Base-by-base conservation (phyloP, 306 rosid genomes). In the Quercus ilex region DNA sequence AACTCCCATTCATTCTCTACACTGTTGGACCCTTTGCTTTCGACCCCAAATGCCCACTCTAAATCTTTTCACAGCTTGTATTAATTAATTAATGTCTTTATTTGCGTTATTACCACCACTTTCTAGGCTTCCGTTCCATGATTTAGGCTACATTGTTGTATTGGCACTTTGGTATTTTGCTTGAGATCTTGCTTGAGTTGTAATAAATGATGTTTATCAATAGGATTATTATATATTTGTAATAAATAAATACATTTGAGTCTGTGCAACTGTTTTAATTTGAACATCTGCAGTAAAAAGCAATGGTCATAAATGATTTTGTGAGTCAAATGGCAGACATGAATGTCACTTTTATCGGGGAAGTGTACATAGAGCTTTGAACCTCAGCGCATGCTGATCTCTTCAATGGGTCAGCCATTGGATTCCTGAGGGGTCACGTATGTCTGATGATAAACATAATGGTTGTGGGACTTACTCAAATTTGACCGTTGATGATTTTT, bases 11-110 rank as follows among this genome's bases (percentile, higher is more conserved):
- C 60, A 1, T 86, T 4, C 95, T 92, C 46, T 94, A 85, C 90
- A 71, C 81, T 8, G 97, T 89, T 25, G 97, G 93, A 14, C 97
- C 97, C 12, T 82, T 94, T 46, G 93, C 97, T 26, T 91, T 91
- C 28, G 93, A 92, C 77, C 94, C 97, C 59, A 85, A 80, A 6
- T 92, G 99, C 73, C 80, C 86, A 0, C 13, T 41, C 11, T 10
- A 18, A 38, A 19, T 76, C 53, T 19, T 2, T 17, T 63, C 9
- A 20, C 10, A 12, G 23, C 14, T 4, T 53, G 65, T n/a, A 43
- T 26, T 28, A 41, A 21, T 52, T 49, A 62, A n/a, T 43, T 77
- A 8, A 41, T 56, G 12, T 6, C 18, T 70, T n/a, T 30, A 25
- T 15, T 43, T 43, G 20, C 19, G 53, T 49, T 12, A 12, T 8